phyloP scores from a whole-genome alignment of 768 basidiomycete species.

The Nidula microcarpa region DNA sequence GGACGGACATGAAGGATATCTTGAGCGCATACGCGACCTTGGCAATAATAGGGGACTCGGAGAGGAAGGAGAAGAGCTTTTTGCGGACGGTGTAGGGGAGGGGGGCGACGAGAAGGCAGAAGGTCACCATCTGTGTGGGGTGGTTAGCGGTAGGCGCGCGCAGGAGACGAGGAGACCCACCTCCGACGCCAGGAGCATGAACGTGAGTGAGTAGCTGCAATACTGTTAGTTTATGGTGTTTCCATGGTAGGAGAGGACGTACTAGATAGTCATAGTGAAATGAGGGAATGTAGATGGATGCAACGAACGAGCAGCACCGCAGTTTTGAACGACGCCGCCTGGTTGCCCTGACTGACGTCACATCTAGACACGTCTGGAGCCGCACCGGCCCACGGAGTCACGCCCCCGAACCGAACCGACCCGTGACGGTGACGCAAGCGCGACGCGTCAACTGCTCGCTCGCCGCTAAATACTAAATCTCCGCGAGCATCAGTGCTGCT shows the following conservation, averaged over 20 bases:
- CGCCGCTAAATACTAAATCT: not conserved
- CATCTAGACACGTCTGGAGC: not conserved
- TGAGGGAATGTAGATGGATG: not conserved
- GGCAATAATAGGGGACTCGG: slow-evolving; percentile 66
- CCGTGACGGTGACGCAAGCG: slow-evolving; percentile 8
- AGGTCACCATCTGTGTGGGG: slow-evolving; percentile 66
- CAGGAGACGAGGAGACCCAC: slow-evolving; percentile 20
- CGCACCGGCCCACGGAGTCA: too few relatives aligned
- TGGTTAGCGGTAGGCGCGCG: not conserved
- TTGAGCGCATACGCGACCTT: slow-evolving; percentile 90
- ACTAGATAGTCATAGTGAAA: slow-evolving; percentile 47
- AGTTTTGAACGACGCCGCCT: not conserved
- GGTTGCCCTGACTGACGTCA: slow-evolving; percentile 16
- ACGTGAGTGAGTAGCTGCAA: slow-evolving; percentile 73
- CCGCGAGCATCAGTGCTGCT: too few relatives aligned
- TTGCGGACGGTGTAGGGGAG: slow-evolving; percentile 77
- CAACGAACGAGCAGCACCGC: not conserved
- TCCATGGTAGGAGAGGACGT: slow-evolving; percentile 7
- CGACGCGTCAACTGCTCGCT: slow-evolving; percentile 17
- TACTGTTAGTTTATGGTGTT: slow-evolving; percentile 19
- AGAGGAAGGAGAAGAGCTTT: slow-evolving; percentile 68
- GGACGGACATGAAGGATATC: slow-evolving; percentile 85
- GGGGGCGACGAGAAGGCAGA: slow-evolving; percentile 80
- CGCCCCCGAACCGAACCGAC: slow-evolving; percentile 3
- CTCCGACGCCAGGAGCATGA: slow-evolving; percentile 77